Evolutionary conservation across 768 basidiomycete species (phyloP), one percentile per base, ranked within the genome.

Genomic region (Chlorophyllum brunneum): DNA sequence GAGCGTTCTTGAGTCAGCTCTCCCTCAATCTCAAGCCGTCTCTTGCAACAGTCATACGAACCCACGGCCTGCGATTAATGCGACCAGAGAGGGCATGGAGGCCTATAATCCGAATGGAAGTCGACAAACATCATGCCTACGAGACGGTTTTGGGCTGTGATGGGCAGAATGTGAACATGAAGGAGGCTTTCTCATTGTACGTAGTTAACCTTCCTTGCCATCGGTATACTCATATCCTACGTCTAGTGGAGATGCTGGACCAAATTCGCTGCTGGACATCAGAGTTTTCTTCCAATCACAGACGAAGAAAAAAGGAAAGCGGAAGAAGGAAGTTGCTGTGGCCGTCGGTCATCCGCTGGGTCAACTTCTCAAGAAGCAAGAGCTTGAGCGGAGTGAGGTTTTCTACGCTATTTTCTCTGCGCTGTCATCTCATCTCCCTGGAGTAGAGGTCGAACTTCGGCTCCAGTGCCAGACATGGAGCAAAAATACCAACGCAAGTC

Each of bases 91-190:
- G 74, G 59, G 73, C 78, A 26, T 88, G 86, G 86, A 64, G 84
- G 20, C 85, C 87, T 1, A 80, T 88, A 33, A 68, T 89, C 44
- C 73, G 77, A 0, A 62, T 88, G 3, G 75, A 77, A 16, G 67
- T 84, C 9, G 81, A 79, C 51, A 72, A 77, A 4, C 74, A 78
- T 23, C 67, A 76, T n/a, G 52, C 44, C 4, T 74, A 81, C 51
- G 86, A 88, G 59, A 70, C 79, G 7, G 65, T 70, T 18, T 77
- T 89, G 2, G 87, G 86, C 0, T 70, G 70, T 16, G 85, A 89
- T 50, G 87, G 87, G 0, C 85, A 87, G 60, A 85, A 83, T 51
- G 77, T 83, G 0, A 88, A 88, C 59, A 66, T 81, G 42, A 84
- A 81, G 55, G 70, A 76, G 1, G 65, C 63, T 0, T 76, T 83